Evolutionary conservation across 495 filamentous ascomycete species (phyloP), one percentile per base, ranked within the genome.

Genomic region (Talaromyces adpressus): DNA sequence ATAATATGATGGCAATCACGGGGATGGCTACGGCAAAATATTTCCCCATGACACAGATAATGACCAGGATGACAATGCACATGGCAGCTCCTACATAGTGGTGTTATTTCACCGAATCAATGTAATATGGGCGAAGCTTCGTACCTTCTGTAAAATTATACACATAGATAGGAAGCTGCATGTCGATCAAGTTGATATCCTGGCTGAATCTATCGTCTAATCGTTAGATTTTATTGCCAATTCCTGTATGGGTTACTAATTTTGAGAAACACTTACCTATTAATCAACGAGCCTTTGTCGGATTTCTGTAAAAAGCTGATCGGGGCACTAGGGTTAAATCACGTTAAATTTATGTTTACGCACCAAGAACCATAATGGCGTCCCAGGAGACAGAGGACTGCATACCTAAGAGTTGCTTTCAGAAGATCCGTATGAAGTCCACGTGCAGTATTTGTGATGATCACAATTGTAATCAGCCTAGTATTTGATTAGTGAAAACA

Each of bases 181-280:
- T 85, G 68, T 88, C 85, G 23, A 88, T 80, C 6, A 87, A 77
- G 52, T 81, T 74, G 36, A 88, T 73, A 60, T 87, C 85, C 66
- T 87, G 84, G 66, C 80, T 83, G 69, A 87, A 88, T 36, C 84
- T 72, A 65, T 82, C 79, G 30, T 78, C 69, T 6, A 76, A 9
- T 9, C 9, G 36, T 41, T 16, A 41, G 14, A 41, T 41, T 14
- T 41, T 9, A 41, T 16, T 41, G 12, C 0, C 11, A 41, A 1
- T 14, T 4, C 36, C 6, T 3, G 36, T 16, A 16, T 41, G 14
- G 36, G 9, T 16, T 1, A 12, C 36, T 1, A 0, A 16, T 41
- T 5, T 41, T 14, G 14, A 41, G 36, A 5, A 41, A 16, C 1
- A 41, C 11, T 2, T 41, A 41, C 36, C 36, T 41, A 41, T 41